Evolutionary conservation across 306 rosid genomes (phyloP).

Genomic region (Parietaria judaica): DNA sequence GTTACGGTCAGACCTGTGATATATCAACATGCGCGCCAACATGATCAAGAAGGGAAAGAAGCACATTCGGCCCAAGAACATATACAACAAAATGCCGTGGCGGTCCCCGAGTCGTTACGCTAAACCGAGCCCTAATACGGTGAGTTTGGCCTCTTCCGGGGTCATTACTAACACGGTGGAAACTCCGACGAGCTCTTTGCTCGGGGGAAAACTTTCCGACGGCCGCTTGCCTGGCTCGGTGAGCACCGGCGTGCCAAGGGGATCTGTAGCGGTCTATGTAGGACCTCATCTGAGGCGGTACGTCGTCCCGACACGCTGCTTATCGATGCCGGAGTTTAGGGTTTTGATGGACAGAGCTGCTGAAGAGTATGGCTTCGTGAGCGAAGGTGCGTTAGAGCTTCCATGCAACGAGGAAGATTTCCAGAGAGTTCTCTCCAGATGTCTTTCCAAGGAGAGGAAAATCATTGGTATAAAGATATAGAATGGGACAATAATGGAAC

Average conservation of each 20-base stretch:
- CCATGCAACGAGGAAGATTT: conserved; percentile 58
- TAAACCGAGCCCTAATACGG: not conserved
- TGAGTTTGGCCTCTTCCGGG: not conserved
- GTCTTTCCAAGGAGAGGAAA: conserved; percentile 18
- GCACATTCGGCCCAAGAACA: conserved; percentile 7
- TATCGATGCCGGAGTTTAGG: conserved; percentile 39
- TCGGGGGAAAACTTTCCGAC: conserved; percentile 5
- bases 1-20: no score
- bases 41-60: conserved; percentile 2
- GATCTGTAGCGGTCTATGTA: conserved; percentile 43
- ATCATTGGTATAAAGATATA: conserved; percentile 10
- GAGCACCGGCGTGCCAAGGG: conserved; percentile 32
- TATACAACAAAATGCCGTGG: conserved; percentile 11
- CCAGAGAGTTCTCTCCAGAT: conserved; percentile 19
- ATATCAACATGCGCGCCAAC: not conserved
- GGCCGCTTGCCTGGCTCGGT: conserved; percentile 9
- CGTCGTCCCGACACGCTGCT: conserved; percentile 40
- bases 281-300: conserved; percentile 38
- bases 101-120: not conserved
- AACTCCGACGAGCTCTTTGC: conserved; percentile 1
- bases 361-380: conserved; percentile 43
- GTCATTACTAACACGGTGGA: not conserved
- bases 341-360: conserved; percentile 39
- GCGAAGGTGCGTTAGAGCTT: conserved; percentile 40
- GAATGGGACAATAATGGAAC: no score